Conservation (phyloP, 73 alveolate species). For the Paramecium tetraurelia region DNA sequence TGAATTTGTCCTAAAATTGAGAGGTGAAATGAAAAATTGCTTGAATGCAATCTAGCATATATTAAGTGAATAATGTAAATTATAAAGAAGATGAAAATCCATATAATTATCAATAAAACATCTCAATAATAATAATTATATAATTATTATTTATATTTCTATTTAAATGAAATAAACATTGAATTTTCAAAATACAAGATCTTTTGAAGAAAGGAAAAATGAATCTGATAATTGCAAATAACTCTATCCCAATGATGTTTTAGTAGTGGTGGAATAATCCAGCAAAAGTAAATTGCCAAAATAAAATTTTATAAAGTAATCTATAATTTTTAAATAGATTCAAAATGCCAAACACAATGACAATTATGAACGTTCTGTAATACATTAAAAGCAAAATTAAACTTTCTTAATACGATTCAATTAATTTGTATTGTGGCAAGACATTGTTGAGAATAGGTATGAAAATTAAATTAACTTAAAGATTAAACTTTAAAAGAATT, state of each 20-base stretch:
- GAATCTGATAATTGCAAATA: conserved; percentile 8
- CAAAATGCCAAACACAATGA: background rate
- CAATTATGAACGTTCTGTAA: background rate
- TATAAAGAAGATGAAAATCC: background rate
- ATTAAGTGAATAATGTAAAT: background rate
- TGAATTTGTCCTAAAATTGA: background rate
- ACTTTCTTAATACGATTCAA: conserved; percentile 27
- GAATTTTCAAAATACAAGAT: conserved; percentile 13
- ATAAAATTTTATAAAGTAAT: conserved; percentile 14
- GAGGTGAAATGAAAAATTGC: background rate
- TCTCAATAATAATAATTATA: background rate
- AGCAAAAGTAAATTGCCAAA: conserved; percentile 14
- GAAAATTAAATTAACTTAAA: background rate
- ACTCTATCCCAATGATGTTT: background rate
- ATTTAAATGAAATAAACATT: background rate
- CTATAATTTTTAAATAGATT: background rate
- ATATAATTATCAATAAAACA: background rate
- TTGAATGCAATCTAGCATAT: background rate
- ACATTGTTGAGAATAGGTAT: conserved; percentile 4
- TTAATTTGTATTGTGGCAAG: background rate
- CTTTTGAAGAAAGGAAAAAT: conserved; percentile 20
- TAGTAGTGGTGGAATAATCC: background rate
- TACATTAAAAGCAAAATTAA: background rate
- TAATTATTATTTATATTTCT: background rate
- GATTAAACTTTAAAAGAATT: background rate